These are phyloP conservation scores for Metschnikowia gelsemii DNA, from an alignment of 805 yeast species.

Conservation along the genomic window DNA sequence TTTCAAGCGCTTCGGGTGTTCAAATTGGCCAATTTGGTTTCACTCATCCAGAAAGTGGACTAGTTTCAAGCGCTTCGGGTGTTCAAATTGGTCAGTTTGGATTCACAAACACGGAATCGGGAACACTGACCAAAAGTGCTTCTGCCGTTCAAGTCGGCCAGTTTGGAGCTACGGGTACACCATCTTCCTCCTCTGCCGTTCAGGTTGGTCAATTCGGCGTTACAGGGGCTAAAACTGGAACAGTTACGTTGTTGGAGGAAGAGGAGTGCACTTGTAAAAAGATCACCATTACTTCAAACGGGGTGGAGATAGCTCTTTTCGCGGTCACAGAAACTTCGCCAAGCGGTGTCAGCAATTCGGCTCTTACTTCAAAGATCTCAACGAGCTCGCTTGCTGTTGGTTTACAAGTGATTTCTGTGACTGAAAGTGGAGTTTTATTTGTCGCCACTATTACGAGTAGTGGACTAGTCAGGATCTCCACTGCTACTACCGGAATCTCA, in stretches of 20 bases:
- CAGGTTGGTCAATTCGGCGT: slow-evolving; percentile 1
- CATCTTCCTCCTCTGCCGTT: background rate
- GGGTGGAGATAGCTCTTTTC: background rate
- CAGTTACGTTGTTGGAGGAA: background rate
- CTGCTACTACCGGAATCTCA: background rate
- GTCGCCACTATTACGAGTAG: background rate
- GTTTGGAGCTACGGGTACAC: background rate
- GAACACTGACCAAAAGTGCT: background rate
- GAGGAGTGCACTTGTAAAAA: background rate
- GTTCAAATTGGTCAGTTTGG: slow-evolving; percentile 1
- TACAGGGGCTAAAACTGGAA: background rate
- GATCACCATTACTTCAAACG: background rate
- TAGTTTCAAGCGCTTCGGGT: too few species aligned
- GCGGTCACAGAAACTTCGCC: background rate
- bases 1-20: background rate
- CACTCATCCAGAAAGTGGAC: background rate
- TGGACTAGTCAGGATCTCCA: background rate
- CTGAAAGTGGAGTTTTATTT: background rate
- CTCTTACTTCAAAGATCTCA: too few species aligned
- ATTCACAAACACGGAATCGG: background rate
- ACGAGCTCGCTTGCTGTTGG: too few species aligned
- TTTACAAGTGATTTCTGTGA: background rate
- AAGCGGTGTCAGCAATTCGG: too few species aligned
- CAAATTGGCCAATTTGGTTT: slow-evolving; percentile 1
- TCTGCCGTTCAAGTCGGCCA: background rate